These are phyloP conservation scores for Leptographium galeiforme DNA, from an alignment of 2,329 filamentous ascomycete genomes.

Conservation along the genomic window DNA sequence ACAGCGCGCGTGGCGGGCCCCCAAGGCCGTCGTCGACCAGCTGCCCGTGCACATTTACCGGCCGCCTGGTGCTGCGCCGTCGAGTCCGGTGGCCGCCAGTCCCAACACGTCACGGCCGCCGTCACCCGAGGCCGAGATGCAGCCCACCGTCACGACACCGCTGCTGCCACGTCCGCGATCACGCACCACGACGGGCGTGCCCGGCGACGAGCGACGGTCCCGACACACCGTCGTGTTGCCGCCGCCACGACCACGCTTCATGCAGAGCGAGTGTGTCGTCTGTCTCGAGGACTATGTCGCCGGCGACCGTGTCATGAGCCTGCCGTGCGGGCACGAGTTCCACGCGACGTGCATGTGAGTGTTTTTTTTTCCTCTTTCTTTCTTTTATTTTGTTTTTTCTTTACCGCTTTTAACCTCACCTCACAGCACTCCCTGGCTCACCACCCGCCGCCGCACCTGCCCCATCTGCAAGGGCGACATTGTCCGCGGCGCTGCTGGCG, in stretches of 20 bases:
- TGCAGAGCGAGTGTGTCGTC: slow-evolving; percentile 81
- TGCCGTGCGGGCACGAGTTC: slow-evolving; percentile 96
- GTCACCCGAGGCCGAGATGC: slow-evolving; percentile 35
- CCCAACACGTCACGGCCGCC: slow-evolving; percentile 39
- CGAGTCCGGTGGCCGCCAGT: slow-evolving; percentile 2
- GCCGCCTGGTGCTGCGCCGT: slow-evolving; percentile 40
- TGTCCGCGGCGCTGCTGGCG: slow-evolving; percentile 34
- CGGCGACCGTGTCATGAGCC: slow-evolving; percentile 87
- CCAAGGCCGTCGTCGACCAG: slow-evolving; percentile 87
- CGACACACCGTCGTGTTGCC: slow-evolving; percentile 28
- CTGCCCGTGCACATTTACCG: slow-evolving; percentile 94
- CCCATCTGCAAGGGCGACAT: slow-evolving; percentile 98
- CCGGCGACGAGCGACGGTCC: slow-evolving; percentile 33
- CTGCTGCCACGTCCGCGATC: slow-evolving; percentile 60
- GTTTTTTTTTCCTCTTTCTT: neutral
- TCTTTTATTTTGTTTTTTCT: slow-evolving; percentile 15
- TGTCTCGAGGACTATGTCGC: slow-evolving; percentile 95
- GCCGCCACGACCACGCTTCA: slow-evolving; percentile 19
- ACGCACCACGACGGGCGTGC: slow-evolving; percentile 48
- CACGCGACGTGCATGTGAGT: slow-evolving; percentile 97
- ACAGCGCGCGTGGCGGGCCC: slow-evolving; percentile 85
- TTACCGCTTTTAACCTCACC: slow-evolving; percentile 2
- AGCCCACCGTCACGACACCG: slow-evolving; percentile 60
- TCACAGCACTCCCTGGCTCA: slow-evolving; percentile 83
- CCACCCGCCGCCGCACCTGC: slow-evolving; percentile 88